Evolutionary conservation across 495 filamentous ascomycete genomes (phyloP), one percentile per base, ranked within the genome.

Genomic region (Cudoniella acicularis): DNA sequence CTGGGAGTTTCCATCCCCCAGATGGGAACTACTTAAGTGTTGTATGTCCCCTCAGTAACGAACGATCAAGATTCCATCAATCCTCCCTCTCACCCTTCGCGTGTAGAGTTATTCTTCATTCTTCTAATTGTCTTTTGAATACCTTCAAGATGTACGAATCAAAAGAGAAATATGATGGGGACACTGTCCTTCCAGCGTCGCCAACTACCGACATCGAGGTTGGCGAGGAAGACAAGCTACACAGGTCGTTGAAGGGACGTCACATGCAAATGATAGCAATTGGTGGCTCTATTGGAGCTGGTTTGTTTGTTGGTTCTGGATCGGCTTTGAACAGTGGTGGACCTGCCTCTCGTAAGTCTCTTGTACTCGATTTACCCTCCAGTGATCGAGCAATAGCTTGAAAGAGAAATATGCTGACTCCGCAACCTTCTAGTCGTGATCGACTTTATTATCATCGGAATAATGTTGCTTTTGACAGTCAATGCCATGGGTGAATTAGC

Each of bases 251-350:
- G 53, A 95, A 94, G 72, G 86, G 87, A 13, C 79, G 92, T 42
- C 92, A 97, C 76, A 70, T 96, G 64, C 92, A 96, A 77, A 96
- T 96, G 92, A 96, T 96, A 76, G 92, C 92, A 9, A 96, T 96
- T 60, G 92, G 92, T 63, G 94, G 94, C 45, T 94, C 89, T 2
- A 97, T 98, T 60, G 94, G 93, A 85, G 93, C 92, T 47, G 92
- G 92, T 67, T 78, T 98, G 6, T 96, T 98, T 70, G 91, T 98
- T 48, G 88, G 88, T 41, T 92, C 90, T 6, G 93, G 93, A 25
- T 77, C 73, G 43, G 90, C 93, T 13, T 79, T 98, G 61, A 76
- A 81, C 22, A 78, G 78, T 8, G 93, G 93, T 65, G 93, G 93
- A 21, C 93, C 93, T 1, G 93, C 88, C 1, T 88, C 91, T 0